Evolutionary conservation across 306 rosid species (phyloP).

Genomic region (Citrullus mucosospermus): DNA sequence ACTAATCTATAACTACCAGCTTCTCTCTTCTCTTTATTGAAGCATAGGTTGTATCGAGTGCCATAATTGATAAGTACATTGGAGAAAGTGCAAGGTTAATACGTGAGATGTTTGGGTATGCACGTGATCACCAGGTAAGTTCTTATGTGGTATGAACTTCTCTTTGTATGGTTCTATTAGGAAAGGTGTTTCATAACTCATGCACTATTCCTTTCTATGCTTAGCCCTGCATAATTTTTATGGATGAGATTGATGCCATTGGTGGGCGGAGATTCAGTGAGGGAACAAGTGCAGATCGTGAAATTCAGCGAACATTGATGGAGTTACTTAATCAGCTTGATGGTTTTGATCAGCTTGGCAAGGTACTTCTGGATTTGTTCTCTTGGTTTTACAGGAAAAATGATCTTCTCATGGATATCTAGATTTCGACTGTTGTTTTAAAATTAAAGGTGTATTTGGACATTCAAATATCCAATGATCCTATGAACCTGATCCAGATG

Average conservation of each 20-base stretch:
- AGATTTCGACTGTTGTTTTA: background rate
- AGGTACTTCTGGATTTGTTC: constrained; percentile 33
- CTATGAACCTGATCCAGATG: background rate
- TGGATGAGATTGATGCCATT: constrained; percentile 99
- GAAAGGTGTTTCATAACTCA: constrained; percentile 9
- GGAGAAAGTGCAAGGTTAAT: constrained; percentile 96
- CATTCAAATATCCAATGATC: background rate
- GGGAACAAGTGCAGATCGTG: constrained; percentile 99
- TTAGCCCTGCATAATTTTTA: constrained; percentile 96
- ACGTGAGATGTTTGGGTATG: constrained; percentile 98
- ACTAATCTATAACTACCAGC: background rate
- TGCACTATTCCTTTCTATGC: constrained; percentile 8
- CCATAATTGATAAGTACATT: constrained; percentile 88
- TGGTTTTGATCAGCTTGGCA: constrained; percentile 96
- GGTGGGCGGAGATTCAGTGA: constrained; percentile 97
- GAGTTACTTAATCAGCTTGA: constrained; percentile 94
- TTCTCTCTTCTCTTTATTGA: constrained; percentile 8
- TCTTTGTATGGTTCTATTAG: background rate
- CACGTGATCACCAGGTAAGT: constrained; percentile 95
- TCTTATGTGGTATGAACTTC: background rate
- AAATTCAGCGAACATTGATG: constrained; percentile 93
- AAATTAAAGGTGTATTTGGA: background rate
- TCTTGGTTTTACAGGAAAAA: background rate
- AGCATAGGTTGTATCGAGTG: constrained; percentile 87
- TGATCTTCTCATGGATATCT: background rate